A percentile compares a stretch with the other conserved stretches of the same genome.
phyloP scores from a whole-genome alignment of 495 filamentous ascomycete species.

The Daldinia loculata region DNA sequence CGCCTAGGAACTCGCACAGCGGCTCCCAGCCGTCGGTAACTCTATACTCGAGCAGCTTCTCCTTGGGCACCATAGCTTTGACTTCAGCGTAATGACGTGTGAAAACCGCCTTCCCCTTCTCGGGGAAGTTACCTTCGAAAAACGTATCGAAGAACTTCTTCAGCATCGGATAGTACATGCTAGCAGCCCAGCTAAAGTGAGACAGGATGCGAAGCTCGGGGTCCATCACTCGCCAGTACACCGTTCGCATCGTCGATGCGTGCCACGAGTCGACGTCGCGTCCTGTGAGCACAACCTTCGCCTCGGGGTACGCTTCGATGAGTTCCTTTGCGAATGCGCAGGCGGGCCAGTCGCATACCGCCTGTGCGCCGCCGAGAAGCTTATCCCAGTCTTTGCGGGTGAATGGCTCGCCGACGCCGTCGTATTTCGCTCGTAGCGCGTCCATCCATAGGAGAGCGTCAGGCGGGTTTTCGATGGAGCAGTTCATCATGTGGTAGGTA shows the following conservation, averaged over 20 bases:
- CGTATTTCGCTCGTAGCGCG: slow-evolving; percentile 70
- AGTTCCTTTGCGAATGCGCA: slow-evolving; percentile 72
- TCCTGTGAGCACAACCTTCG: slow-evolving; percentile 71
- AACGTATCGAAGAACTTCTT: slow-evolving; percentile 65
- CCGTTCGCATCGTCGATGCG: slow-evolving; percentile 54
- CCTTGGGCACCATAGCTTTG: slow-evolving; percentile 44
- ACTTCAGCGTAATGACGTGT: slow-evolving; percentile 44
- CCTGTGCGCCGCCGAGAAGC: slow-evolving; percentile 68
- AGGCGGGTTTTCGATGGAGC: slow-evolving; percentile 70
- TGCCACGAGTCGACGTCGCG: slow-evolving; percentile 63
- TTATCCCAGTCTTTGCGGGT: slow-evolving; percentile 72
- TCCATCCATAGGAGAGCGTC: slow-evolving; percentile 74
- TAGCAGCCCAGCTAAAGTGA: slow-evolving; percentile 63
- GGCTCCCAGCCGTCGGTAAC: slow-evolving; percentile 73
- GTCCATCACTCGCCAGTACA: slow-evolving; percentile 64
- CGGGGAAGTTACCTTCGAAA: slow-evolving; percentile 43
- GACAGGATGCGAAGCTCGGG: slow-evolving; percentile 62
- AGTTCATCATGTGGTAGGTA: slow-evolving; percentile 76
- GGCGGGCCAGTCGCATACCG: slow-evolving; percentile 72
- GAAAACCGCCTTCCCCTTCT: slow-evolving; percentile 38
- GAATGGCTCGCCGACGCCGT: slow-evolving; percentile 64
- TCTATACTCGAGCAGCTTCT: slow-evolving; percentile 66
- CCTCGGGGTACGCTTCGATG: slow-evolving; percentile 74
- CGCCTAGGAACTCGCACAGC: slow-evolving; percentile 71
- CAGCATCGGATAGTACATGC: slow-evolving; percentile 68